Base-by-base conservation (phyloP, 805 yeast genomes). In the Suhomyces tanzawaensis region DNA sequence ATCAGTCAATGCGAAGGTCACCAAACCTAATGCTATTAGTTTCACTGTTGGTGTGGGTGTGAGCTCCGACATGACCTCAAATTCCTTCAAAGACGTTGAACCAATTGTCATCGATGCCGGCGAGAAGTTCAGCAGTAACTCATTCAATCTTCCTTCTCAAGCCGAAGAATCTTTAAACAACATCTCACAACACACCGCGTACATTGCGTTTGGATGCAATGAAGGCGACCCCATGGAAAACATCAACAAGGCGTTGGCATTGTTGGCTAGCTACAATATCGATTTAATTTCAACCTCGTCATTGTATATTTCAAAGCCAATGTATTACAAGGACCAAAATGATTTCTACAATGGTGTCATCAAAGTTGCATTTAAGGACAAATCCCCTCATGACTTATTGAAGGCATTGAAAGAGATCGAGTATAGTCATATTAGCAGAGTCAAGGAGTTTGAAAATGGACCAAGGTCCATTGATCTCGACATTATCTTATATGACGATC, bases 391-490 rank as follows among this genome's bases (percentile, higher is more conserved):
- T 23, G 81, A 77, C 1, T 63, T 93, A 12, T 64, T 93, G 22
- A 56, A 57, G 15, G 61, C 71, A 7, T 60, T 90, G 41, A 91
- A 93, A 54, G 66, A 73, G 18, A 83, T 93, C 30, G 99, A 93
- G 59, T 87, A 87, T 51, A 69, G 78, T 6, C 74, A 73, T 11
- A 66, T 90, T 24, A 68, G 75, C 4, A 68, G 99, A 29, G 81
- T 82, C 16, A 93, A 93, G 57, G 64, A 79, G 29, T 72, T 87
- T 47, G 90, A 85, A 11, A 93, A 93, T 57, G 96, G 99, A 0
- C 99, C 99, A 7, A 71, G 99, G 41, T 66, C 86, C 9, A 85
- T 93, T 37, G 99, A 93, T 55, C 69, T 93, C 34, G 99, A 93
- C 60, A 86, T 93, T 11, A 49, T 91, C 11, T 62, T 91, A 16